phyloP scores from a whole-genome alignment of 768 basidiomycete genomes.

The Leccinum sublutescens region DNA sequence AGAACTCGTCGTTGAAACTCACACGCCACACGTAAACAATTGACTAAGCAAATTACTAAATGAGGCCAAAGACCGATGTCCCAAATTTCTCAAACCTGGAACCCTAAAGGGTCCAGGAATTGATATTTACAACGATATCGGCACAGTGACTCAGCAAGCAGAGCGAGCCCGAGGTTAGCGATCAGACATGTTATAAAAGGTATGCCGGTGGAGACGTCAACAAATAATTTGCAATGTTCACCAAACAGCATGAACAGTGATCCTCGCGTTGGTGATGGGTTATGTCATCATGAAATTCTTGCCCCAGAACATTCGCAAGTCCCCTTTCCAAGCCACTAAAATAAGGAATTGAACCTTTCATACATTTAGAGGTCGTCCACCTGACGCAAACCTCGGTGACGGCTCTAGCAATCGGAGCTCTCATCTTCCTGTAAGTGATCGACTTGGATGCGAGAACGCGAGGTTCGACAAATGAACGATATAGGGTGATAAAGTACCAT shows the following conservation, averaged over 20 bases:
- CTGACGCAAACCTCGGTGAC: slow-evolving; percentile 73
- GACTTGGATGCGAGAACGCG: not conserved
- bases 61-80: too few species aligned
- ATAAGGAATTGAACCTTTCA: slow-evolving; percentile 10
- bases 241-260: slow-evolving; percentile 34
- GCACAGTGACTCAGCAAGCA: too few species aligned
- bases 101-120: too few species aligned
- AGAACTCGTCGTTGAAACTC: too few species aligned
- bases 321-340: slow-evolving; percentile 3
- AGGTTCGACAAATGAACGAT: not conserved
- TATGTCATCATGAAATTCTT: slow-evolving; percentile 53
- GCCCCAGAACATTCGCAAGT: slow-evolving; percentile 35
- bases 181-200: slow-evolving; percentile 34
- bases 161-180: too few species aligned
- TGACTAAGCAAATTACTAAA: too few species aligned
- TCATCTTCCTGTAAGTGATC: slow-evolving; percentile 61
- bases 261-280: slow-evolving; percentile 46
- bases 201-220: slow-evolving; percentile 11
- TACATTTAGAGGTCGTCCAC: slow-evolving; percentile 53
- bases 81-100: too few species aligned
- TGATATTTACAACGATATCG: too few species aligned
- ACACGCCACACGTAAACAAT: too few species aligned
- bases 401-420: slow-evolving; percentile 58
- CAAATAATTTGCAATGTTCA: slow-evolving; percentile 10
- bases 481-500: slow-evolving; percentile 69